These are phyloP conservation scores for Diaporthe citriasiana DNA, from an alignment of 2,329 filamentous ascomycete genomes.

Conservation along the genomic window DNA sequence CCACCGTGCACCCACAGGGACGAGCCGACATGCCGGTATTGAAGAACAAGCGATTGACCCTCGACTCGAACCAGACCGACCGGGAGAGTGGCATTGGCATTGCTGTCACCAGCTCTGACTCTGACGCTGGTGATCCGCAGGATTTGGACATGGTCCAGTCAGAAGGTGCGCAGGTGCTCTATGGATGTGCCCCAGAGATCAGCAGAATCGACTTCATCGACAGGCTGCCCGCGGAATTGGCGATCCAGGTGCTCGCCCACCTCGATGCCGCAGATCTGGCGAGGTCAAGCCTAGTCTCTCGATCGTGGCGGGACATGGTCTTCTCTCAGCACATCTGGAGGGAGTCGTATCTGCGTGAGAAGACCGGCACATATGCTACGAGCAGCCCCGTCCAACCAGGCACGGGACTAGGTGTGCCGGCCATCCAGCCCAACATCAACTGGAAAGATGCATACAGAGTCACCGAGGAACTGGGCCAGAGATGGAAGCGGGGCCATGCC, in stretches of 20 bases:
- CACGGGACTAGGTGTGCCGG: slow-evolving; percentile 69
- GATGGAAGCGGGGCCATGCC: slow-evolving; percentile 85
- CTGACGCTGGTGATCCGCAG: slow-evolving; percentile 50
- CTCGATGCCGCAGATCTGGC: slow-evolving; percentile 68
- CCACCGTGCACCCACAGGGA: slow-evolving; percentile 41
- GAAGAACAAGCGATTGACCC: slow-evolving; percentile 60
- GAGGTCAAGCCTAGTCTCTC: slow-evolving; percentile 65
- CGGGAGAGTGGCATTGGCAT: slow-evolving; percentile 77
- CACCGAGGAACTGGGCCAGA: slow-evolving; percentile 79
- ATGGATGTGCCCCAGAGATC: slow-evolving; percentile 54
- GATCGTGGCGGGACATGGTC: slow-evolving; percentile 62
- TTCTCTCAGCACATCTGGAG: slow-evolving; percentile 73
- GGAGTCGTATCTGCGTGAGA: slow-evolving; percentile 73
- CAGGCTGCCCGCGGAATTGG: slow-evolving; percentile 69
- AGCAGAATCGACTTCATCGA: slow-evolving; percentile 71
- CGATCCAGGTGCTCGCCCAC: slow-evolving; percentile 69
- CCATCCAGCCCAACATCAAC: slow-evolving; percentile 73
- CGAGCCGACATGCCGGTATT: slow-evolving; percentile 37
- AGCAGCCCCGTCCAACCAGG: slow-evolving; percentile 66
- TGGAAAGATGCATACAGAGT: slow-evolving; percentile 90
- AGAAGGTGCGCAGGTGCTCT: slow-evolving; percentile 51
- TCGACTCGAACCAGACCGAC: slow-evolving; percentile 67
- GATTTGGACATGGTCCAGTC: slow-evolving; percentile 40
- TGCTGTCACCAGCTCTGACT: slow-evolving; percentile 61
- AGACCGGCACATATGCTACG: slow-evolving; percentile 72